Conservation (phyloP, 2,329 filamentous ascomycete genomes). For the Lachnellula subtilissima region DNA sequence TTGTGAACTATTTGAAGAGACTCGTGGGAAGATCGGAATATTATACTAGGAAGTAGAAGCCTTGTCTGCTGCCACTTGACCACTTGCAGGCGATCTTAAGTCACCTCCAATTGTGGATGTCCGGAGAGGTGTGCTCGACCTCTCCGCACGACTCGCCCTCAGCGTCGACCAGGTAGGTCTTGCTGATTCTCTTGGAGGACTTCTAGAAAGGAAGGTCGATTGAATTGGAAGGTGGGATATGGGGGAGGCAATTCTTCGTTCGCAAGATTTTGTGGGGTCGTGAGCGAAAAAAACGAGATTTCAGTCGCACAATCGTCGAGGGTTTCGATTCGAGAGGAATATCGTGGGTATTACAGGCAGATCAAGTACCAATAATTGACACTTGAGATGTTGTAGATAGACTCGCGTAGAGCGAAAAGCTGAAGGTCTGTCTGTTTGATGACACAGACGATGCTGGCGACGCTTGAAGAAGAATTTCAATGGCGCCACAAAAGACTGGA, state of each 20-base stretch:
- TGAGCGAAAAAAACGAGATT: background rate
- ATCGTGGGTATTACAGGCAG: slow-evolving; percentile 4
- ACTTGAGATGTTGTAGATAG: slow-evolving; percentile 14
- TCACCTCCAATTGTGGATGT: slow-evolving; percentile 30
- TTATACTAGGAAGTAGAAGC: slow-evolving; percentile 10
- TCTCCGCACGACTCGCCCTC: slow-evolving; percentile 31
- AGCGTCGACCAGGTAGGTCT: slow-evolving; percentile 16
- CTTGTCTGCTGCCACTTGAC: slow-evolving; percentile 9
- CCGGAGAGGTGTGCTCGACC: slow-evolving; percentile 36
- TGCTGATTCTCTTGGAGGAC: background rate
- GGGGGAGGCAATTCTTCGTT: background rate
- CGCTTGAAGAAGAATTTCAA: slow-evolving; percentile 16
- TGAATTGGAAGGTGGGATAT: background rate
- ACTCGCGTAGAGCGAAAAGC: slow-evolving; percentile 22
- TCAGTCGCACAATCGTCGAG: slow-evolving; percentile 3
- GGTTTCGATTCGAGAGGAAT: background rate
- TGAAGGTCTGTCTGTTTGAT: slow-evolving; percentile 21
- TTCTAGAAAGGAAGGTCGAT: background rate
- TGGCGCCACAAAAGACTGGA: slow-evolving; percentile 6
- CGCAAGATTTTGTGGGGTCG: background rate
- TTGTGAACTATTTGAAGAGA: slow-evolving; percentile 25
- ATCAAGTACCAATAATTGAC: slow-evolving; percentile 14
- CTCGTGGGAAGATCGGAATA: slow-evolving; percentile 5
- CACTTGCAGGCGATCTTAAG: slow-evolving; percentile 20
- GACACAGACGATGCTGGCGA: slow-evolving; percentile 23